Conservation (phyloP, 2,329 filamentous ascomycete species). For the Hypoxylon sp. region DNA sequence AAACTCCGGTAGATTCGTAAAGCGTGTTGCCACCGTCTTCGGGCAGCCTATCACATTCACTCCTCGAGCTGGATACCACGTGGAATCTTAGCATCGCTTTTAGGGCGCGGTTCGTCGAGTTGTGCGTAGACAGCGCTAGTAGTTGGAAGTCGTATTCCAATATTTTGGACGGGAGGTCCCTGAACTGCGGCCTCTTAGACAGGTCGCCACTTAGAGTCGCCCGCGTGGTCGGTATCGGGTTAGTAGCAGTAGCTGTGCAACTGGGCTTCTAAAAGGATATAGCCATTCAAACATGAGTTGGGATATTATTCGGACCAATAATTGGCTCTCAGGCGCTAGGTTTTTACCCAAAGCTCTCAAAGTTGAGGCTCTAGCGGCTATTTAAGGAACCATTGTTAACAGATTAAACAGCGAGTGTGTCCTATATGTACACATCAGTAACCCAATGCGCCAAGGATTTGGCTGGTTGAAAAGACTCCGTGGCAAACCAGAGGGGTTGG, state of each 20-base stretch:
- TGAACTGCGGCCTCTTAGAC: background rate
- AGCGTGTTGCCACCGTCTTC: slow-evolving; percentile 6
- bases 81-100: slow-evolving; percentile 7
- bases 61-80: slow-evolving; percentile 10
- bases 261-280: no score
- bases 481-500: background rate
- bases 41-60: slow-evolving; percentile 10
- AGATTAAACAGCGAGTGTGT: slow-evolving; percentile 1
- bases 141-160: background rate
- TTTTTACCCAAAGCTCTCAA: no score
- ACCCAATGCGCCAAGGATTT: background rate
- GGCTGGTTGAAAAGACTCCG: background rate
- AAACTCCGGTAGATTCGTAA: slow-evolving; percentile 12
- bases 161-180: slow-evolving; percentile 2
- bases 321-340: no score
- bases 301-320: no score
- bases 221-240: slow-evolving; percentile 3
- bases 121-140: no score
- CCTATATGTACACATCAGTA: background rate
- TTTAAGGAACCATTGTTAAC: slow-evolving; percentile 12
- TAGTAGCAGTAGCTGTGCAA: background rate
- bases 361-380: no score
- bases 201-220: background rate
- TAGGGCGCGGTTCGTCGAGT: no score
- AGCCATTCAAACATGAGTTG: no score